A percentile compares a stretch with the other conserved stretches of the same genome.
Evolutionary conservation across 768 basidiomycete genomes (phyloP).

Genomic region (Leucocoprinus birnbaumii): DNA sequence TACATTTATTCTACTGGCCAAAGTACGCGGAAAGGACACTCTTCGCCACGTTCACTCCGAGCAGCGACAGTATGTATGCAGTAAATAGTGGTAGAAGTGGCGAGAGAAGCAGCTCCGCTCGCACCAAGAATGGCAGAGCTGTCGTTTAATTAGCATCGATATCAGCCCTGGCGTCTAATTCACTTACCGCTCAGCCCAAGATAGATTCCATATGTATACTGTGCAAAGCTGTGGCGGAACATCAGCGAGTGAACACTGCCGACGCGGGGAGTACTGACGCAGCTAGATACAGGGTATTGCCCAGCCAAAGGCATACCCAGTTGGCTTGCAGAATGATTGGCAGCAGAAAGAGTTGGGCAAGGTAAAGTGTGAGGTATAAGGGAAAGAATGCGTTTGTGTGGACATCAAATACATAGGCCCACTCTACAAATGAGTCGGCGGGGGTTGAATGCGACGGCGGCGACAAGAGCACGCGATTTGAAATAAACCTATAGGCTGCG

Average conservation of each 20-base stretch:
- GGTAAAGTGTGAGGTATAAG: slow-evolving; percentile 84
- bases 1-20: slow-evolving; percentile 16
- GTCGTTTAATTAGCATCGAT: slow-evolving; percentile 5
- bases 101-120: slow-evolving; percentile 86
- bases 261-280: slow-evolving; percentile 50
- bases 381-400: slow-evolving; percentile 98
- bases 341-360: slow-evolving; percentile 83
- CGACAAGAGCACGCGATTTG: slow-evolving; percentile 68
- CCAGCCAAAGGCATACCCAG: slow-evolving; percentile 93
- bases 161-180: not conserved
- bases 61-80: slow-evolving; percentile 79
- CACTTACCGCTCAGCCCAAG: slow-evolving; percentile 77
- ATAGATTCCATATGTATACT: slow-evolving; percentile 91
- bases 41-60: slow-evolving; percentile 90
- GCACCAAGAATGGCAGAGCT: slow-evolving; percentile 94
- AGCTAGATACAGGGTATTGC: slow-evolving; percentile 88
- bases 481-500: slow-evolving; percentile 49
- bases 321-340: slow-evolving; percentile 80
- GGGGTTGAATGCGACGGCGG: slow-evolving; percentile 71
- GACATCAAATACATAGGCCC: slow-evolving; percentile 95
- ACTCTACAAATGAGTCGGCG: slow-evolving; percentile 76
- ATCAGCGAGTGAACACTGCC: slow-evolving; percentile 3
- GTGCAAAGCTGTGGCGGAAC: slow-evolving; percentile 57
- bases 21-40: slow-evolving; percentile 83
- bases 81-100: slow-evolving; percentile 86